Conservation (phyloP, 1,284 basidiomycete species). For the Coriolopsis trogii region DNA sequence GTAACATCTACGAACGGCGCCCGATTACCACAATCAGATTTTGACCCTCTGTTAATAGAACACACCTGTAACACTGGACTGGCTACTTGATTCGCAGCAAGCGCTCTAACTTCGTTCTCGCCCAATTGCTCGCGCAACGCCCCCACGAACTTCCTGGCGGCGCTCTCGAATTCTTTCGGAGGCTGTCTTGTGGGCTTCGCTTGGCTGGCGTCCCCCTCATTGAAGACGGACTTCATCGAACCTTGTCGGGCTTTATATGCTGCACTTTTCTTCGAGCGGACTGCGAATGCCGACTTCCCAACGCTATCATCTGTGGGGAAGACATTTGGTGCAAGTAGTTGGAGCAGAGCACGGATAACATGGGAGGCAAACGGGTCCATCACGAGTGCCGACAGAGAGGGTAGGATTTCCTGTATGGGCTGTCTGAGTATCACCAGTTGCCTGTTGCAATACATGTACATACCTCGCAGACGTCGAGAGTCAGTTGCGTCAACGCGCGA, state of each 20-base stretch:
- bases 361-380: slow-evolving; percentile 89
- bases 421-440: too few relatives aligned
- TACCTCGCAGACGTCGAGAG: slow-evolving; percentile 70
- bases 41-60: neutral
- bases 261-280: slow-evolving; percentile 79
- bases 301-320: slow-evolving; percentile 31
- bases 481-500: slow-evolving; percentile 70
- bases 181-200: slow-evolving; percentile 33
- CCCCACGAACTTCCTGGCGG: slow-evolving; percentile 57
- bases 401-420: slow-evolving; percentile 64
- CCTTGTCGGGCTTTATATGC: slow-evolving; percentile 79
- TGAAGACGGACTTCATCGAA: slow-evolving; percentile 72
- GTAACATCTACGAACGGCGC: slow-evolving; percentile 59
- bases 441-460: slow-evolving; percentile 31
- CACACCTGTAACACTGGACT: slow-evolving; percentile 80
- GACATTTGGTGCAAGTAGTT: slow-evolving; percentile 68
- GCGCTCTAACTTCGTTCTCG: slow-evolving; percentile 78
- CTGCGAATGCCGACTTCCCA: slow-evolving; percentile 32
- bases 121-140: slow-evolving; percentile 56
- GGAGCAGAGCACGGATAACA: slow-evolving; percentile 77
- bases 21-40: neutral
- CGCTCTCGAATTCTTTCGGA: slow-evolving; percentile 54
- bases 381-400: slow-evolving; percentile 64
- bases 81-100: slow-evolving; percentile 83
- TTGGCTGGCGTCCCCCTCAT: slow-evolving; percentile 43